These are phyloP conservation scores for Phialocephala subalpina DNA, from an alignment of 2,329 filamentous ascomycete genomes.

Conservation along the genomic window DNA sequence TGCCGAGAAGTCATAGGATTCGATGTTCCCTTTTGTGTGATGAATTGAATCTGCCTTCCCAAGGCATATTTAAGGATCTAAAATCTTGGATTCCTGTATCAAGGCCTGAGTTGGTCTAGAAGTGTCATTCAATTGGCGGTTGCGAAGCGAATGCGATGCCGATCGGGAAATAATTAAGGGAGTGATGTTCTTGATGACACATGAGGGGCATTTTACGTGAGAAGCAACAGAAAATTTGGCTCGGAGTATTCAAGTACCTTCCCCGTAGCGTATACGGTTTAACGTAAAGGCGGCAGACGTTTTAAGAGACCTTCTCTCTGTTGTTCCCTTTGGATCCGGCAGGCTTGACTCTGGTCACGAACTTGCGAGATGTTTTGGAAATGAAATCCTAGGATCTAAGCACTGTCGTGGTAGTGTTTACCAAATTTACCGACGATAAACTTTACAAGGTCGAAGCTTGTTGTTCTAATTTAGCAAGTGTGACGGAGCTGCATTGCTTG, in stretches of 20 bases:
- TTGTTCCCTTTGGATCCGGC: too few relatives aligned
- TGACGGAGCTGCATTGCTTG: slow-evolving; percentile 5
- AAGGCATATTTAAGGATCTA: neutral
- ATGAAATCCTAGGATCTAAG: neutral
- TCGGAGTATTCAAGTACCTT: too few relatives aligned
- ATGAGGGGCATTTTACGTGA: neutral
- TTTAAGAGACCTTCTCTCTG: neutral
- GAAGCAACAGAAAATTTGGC: neutral
- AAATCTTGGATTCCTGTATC: too few relatives aligned
- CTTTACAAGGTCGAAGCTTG: neutral
- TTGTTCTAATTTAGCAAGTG: neutral
- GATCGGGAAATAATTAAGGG: neutral
- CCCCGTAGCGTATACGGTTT: too few relatives aligned
- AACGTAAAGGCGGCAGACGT: neutral
- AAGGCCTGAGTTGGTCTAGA: neutral
- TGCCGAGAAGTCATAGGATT: neutral
- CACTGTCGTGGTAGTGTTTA: neutral
- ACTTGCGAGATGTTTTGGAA: neutral
- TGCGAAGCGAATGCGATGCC: neutral
- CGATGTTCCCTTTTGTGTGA: neutral
- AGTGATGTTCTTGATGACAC: neutral
- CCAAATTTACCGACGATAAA: neutral
- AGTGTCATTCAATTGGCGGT: neutral
- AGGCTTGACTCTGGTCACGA: neutral
- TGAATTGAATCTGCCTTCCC: neutral